These are phyloP conservation scores for Hemisphaericaspora xylofermentans DNA, from an alignment of 1,139 yeast species.

Conservation along the genomic window DNA sequence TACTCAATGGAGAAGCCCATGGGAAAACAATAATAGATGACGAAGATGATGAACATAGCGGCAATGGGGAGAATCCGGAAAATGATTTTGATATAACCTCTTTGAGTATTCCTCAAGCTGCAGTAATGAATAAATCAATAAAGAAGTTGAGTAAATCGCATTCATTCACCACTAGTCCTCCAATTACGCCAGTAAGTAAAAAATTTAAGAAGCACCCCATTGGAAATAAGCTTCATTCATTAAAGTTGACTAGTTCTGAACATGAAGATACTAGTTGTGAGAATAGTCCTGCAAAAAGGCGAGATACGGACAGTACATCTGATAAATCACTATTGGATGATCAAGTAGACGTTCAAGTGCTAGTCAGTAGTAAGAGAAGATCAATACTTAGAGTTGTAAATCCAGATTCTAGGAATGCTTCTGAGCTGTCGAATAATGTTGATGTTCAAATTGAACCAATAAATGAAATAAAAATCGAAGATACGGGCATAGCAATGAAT, in stretches of 20 bases:
- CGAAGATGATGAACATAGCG: constrained; percentile 7
- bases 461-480: constrained; percentile 2
- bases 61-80: not conserved
- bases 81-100: constrained; percentile 2
- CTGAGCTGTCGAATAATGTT: constrained; percentile 4
- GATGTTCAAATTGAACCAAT: constrained; percentile 1
- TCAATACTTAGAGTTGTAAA: constrained; percentile 63
- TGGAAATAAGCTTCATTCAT: constrained; percentile 11
- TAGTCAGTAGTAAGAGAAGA: constrained; percentile 70
- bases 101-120: constrained; percentile 2
- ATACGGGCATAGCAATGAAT: constrained; percentile 7
- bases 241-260: constrained; percentile 12
- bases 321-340: constrained; percentile 35
- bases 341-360: constrained; percentile 66
- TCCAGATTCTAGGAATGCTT: constrained; percentile 44
- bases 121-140: constrained; percentile 9
- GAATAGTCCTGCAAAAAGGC: constrained; percentile 1
- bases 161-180: constrained; percentile 20
- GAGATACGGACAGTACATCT: constrained; percentile 7
- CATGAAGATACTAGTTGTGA: constrained; percentile 12
- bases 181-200: constrained; percentile 12
- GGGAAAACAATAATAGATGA: constrained; percentile 4
- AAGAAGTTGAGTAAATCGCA: constrained; percentile 19
- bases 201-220: constrained; percentile 10
- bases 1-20: constrained; percentile 1